Evolutionary conservation across 257 asterid genomes (phyloP), one percentile per base, ranked within the genome.

Genomic region (Solanum pennellii): DNA sequence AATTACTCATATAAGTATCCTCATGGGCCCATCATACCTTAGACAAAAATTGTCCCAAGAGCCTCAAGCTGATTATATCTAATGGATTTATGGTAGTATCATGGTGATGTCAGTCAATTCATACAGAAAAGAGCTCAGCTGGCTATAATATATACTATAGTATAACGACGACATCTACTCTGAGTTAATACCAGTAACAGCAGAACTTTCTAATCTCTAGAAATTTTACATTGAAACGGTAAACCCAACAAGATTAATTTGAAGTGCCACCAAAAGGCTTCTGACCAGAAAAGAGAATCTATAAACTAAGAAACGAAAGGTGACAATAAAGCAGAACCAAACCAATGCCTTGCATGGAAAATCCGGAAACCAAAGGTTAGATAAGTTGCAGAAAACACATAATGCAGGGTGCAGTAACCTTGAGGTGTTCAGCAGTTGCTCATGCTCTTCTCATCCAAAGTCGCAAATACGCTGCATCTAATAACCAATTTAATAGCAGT

Each of bases 371-470:
- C 84, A 79, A 27, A 9, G 66, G 84, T 45, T 16, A 88, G 75
- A 56, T 56, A 56, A 56, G 25, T 56, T 7, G 65, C 65, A 56
- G n/a, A 82, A 89, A 89, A 44, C 90, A 87, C 82, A 66, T 88
- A 0, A 3, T n/a, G 89, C 83, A 65, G 27, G 89, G 69, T 56
- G 83, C 84, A 15, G 42, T 47, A 80, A 80, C 84, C 44, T 27
- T 47, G 42, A 75, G 59, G 29, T 37, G 39, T 37, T 47, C 68
- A 80, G 3, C 44, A 80, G 68, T 31, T 80, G 85, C 44, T 18
- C 41, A 45, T 80, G 44, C 42, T 47, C 66, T 79, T 27, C 23
- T 62, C 84, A 45, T 79, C 71, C n/a, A 79, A 79, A 25, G 84
- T 25, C n/a, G 9, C 39, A 15, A 27, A 77, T 27, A 79, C 3